Conservation (phyloP, 192 early-diverging fungal genomes). For the Mortierella claussenii region DNA sequence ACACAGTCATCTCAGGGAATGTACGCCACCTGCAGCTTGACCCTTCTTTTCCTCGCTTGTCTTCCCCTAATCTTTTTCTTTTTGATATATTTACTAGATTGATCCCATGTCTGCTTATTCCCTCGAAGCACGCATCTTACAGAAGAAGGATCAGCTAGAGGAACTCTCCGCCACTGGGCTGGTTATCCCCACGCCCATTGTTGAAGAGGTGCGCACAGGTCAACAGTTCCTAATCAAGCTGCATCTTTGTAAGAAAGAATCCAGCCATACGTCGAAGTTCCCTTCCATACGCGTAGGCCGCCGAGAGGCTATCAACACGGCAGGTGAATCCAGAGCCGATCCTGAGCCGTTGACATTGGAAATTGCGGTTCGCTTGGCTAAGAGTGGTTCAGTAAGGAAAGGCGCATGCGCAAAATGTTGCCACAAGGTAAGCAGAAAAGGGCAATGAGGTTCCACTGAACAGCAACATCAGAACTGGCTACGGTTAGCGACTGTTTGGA, state of each 20-base stretch:
- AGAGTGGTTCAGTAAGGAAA: conserved; percentile 31
- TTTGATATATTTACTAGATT: conserved; percentile 6
- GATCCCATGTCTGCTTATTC: conserved; percentile 27
- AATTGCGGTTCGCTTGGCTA: conserved; percentile 32
- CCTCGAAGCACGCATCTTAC: conserved; percentile 38
- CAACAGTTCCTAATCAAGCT: conserved; percentile 53
- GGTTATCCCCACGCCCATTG: conserved; percentile 14
- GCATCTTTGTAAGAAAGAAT: conserved; percentile 14
- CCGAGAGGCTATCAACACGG: conserved; percentile 41
- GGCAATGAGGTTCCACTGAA: too few species aligned
- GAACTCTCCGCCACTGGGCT: conserved; percentile 28
- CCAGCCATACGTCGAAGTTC: not conserved
- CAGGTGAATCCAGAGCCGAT: conserved; percentile 31
- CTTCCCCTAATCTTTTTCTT: not conserved
- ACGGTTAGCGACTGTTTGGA: too few species aligned
- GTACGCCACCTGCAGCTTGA: not conserved
- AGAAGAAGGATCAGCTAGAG: conserved; percentile 51
- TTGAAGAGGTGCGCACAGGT: conserved; percentile 44
- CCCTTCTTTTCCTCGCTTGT: not conserved
- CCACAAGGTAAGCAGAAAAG: conserved; percentile 37
- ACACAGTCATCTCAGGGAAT: too few species aligned
- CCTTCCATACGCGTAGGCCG: conserved; percentile 31
- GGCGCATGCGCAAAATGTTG: conserved; percentile 50
- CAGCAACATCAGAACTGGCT: too few species aligned
- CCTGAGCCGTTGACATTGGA: conserved; percentile 45